A percentile compares a stretch with the other conserved stretches of the same genome.
These are phyloP conservation scores for Papiliotrema fonsecae DNA, from an alignment of 1,284 basidiomycete species.

Conservation along the genomic window DNA sequence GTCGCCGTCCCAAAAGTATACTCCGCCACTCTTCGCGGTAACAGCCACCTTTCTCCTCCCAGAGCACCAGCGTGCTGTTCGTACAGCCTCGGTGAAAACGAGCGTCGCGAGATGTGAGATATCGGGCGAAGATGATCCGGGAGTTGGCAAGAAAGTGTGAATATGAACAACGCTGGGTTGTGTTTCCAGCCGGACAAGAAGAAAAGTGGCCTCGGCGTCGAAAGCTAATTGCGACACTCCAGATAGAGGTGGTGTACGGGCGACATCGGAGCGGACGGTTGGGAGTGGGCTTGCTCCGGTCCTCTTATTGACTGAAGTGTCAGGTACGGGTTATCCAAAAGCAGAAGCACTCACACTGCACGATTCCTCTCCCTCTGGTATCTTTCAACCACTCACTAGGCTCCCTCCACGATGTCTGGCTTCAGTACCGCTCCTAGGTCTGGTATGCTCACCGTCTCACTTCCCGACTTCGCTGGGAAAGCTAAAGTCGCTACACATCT, in stretches of 20 bases:
- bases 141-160: constrained; percentile 29
- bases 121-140: constrained; percentile 12
- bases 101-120: constrained; percentile 25
- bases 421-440: not conserved
- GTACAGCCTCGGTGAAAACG: constrained; percentile 22
- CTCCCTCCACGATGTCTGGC: constrained; percentile 61
- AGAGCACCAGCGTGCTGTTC: constrained; percentile 20
- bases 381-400: constrained; percentile 72
- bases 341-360: constrained; percentile 59
- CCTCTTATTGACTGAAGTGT: constrained; percentile 25
- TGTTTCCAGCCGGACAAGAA: constrained; percentile 56
- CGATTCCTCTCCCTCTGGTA: constrained; percentile 56
- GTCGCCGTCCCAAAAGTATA: constrained; percentile 39
- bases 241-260: constrained; percentile 47
- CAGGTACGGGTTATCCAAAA: not conserved
- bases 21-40: constrained; percentile 14
- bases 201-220: constrained; percentile 65
- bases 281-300: constrained; percentile 12
- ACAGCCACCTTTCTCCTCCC: constrained; percentile 13
- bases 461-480: constrained; percentile 54
- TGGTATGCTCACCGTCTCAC: constrained; percentile 55
- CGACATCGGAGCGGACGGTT: constrained; percentile 12
- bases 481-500: constrained; percentile 63
- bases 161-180: constrained; percentile 32
- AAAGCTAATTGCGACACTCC: constrained; percentile 68